Evolutionary conservation across 225 moss, liverwort and hornwort species (phyloP).

Genomic region (Neckera pumila): DNA sequence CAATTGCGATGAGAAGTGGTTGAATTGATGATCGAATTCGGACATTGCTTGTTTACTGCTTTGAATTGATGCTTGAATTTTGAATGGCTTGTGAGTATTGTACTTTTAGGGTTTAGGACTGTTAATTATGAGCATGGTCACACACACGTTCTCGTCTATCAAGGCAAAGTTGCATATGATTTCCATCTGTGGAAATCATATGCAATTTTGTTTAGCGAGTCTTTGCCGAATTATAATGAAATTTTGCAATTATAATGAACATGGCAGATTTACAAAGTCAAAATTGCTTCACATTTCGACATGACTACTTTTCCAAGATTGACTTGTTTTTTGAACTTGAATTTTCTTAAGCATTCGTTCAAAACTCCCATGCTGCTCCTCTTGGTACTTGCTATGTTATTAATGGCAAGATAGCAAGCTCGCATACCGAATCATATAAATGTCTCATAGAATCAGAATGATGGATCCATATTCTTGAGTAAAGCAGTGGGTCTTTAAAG

Average conservation of each 20-base stretch:
- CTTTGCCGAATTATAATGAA: background rate
- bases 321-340: background rate
- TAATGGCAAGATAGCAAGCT: background rate
- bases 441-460: background rate
- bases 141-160: background rate
- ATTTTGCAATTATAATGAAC: background rate
- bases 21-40: background rate
- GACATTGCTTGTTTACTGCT: background rate
- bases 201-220: background rate
- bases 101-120: background rate
- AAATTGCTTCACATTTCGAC: background rate
- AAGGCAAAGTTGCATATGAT: background rate
- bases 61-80: background rate
- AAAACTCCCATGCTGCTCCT: background rate
- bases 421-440: background rate
- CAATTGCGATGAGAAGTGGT: background rate
- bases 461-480: background rate
- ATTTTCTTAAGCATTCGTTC: no score
- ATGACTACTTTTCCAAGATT: background rate
- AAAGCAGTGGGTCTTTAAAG: background rate
- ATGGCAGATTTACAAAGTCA: background rate
- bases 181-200: background rate
- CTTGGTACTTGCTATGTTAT: background rate
- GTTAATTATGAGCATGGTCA: background rate
- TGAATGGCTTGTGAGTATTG: background rate